Evolutionary conservation across 2,329 filamentous ascomycete genomes (phyloP), one percentile per base, ranked within the genome.

Genomic region (Cytospora mali): DNA sequence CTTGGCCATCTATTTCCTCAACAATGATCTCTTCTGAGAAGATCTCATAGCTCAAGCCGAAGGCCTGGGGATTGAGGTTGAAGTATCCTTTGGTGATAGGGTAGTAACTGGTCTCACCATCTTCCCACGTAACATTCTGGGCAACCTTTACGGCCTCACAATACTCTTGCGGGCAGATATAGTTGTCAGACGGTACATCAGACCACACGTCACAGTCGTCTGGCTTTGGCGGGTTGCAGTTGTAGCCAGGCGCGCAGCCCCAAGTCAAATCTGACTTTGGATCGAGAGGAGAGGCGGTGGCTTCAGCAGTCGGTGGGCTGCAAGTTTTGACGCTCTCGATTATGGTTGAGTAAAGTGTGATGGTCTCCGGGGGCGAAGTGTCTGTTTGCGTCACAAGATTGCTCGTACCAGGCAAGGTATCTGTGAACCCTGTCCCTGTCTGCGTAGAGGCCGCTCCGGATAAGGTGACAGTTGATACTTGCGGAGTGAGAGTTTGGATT

Each of bases 21-120:
- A 77, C 68, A 13, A 78, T 68, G 1, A 76, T 68, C 6, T 81
- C 69, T 27, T 79, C 74, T 23, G 79, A 77, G 64, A 89, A 90
- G 21, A 90, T 86, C 49, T 82, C 82, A 63, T 84, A 88, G 55
- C 79, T 82, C 18, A 91, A 75, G 5, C 87, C 88, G 62, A 91
- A 91, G 0, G 79, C 79, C 1, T 77, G 72, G 0, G 88, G 85
- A 61, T 87, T 78, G n/a, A 91, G 78, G 63, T 90, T 82, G 75
- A 87, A 91, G 71, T 89, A 90, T 4, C 81, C 84, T 0, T 78
- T 71, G 0, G 76, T 78, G 1, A 81, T 78, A 2, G 81, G 81
- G 66, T 81, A 87, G 69, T 83, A 86, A 18, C 74, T 66, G 0
- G 81, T 84, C 50, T 76, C 62, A 61, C 79, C 77, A 1, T 71